Base-by-base conservation (phyloP, 73 alveolate genomes). In the Symbiodinium natans region DNA sequence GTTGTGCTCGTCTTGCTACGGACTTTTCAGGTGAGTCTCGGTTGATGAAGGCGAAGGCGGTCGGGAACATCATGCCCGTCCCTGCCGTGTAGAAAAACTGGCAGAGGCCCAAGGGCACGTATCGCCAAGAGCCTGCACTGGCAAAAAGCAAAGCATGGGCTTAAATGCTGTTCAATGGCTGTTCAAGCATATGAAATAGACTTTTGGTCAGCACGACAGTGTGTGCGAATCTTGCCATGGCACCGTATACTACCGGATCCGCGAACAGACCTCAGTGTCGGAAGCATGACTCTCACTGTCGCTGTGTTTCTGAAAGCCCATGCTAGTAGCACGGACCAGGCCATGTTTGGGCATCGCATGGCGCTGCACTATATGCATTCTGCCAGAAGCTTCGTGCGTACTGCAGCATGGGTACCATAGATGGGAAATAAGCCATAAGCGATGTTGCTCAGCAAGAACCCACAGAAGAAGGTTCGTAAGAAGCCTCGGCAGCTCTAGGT, bases 21-120 rank as follows among this genome's bases (percentile, higher is more conserved):
- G 13, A 17, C 77, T 5, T 1, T 43, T 25, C 34, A 7, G 33
- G 39, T 52, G 77, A 71, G 80, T 77, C 21, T 11, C 97, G 97
- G 88, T 90, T 90, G 97, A 90, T 90, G 97, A 90, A 90, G 7
- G 97, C 97, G 39, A 90, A 90, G 80, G 88, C 80, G 25, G 97
- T 90, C 88, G 97, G 97, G 56, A 36, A 90, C 88, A 68, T 71
- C 88, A 68, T 71, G 29, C 88, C 88, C 0, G 97, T 90, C 56
- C 77, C 83, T 10, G 88, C 77, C 6, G 97, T 90, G 80, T 90
- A 90, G 77, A 90, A 19, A 31, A 90, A 90, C 39, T 90, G 97
- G 88, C 77, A 68, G 56, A 27, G n/a, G 39, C 97, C 97, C 87
- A 90, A n/a, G 3, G 97, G 97, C 87, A 90, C 39, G 63, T 36